A percentile compares a stretch with the other conserved stretches of the same genome.
These are phyloP conservation scores for Aspergillus campestris DNA, from an alignment of 495 filamentous ascomycete species.

Conservation along the genomic window DNA sequence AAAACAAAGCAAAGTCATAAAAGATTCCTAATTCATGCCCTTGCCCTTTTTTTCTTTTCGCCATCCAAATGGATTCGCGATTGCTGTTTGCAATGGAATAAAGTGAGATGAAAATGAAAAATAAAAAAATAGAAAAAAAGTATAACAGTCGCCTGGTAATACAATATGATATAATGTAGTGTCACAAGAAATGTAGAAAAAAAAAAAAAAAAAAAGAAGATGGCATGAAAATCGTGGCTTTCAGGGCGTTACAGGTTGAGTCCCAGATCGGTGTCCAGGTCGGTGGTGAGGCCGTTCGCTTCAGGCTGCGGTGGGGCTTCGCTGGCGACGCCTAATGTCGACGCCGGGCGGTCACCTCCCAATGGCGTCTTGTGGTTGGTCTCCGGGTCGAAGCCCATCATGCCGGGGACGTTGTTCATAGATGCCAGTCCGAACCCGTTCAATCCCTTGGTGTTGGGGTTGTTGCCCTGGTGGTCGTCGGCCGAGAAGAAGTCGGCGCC, in stretches of 20 bases:
- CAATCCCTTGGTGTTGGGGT: constrained; percentile 9
- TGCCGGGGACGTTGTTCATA: constrained; percentile 17
- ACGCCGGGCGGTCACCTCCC: too few species aligned
- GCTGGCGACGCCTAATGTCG: background rate
- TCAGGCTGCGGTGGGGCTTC: constrained; percentile 10
- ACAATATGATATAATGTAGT: constrained; percentile 1
- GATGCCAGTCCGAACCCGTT: constrained; percentile 16
- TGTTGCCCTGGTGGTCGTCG: constrained; percentile 15
- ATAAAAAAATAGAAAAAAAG: background rate
- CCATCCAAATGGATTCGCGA: too few species aligned
- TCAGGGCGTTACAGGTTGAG: constrained; percentile 15
- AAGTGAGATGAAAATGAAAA: background rate
- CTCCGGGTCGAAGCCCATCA: constrained; percentile 24
- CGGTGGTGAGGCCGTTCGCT: constrained; percentile 8
- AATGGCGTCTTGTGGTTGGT: constrained; percentile 13
- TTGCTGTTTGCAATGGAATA: background rate
- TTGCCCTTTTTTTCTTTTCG: background rate
- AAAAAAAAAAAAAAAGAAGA: constrained; percentile 3
- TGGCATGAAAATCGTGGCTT: constrained; percentile 3
- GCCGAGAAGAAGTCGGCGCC: constrained; percentile 30
- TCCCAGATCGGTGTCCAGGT: constrained; percentile 27
- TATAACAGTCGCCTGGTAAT: background rate
- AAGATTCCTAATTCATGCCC: background rate
- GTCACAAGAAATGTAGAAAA: constrained; percentile 5
- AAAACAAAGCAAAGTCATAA: background rate